Evolutionary conservation across 495 filamentous ascomycete species (phyloP).

Genomic region (Aspergillus conjunctus): DNA sequence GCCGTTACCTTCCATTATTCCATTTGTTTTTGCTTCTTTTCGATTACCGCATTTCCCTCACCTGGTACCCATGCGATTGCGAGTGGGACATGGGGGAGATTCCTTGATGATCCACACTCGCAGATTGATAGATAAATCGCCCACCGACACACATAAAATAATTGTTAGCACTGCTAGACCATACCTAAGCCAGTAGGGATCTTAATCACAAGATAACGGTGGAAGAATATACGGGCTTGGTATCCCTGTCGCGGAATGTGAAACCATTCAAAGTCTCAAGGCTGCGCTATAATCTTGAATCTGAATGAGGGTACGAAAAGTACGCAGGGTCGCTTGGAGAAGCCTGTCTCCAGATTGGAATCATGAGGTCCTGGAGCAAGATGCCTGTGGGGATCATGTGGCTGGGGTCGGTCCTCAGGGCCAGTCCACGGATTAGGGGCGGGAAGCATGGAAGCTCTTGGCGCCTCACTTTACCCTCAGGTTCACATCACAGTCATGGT

Average conservation of each 20-base stretch:
- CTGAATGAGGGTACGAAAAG: neutral
- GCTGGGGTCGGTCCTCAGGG: constrained; percentile 10
- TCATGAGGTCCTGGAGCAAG: constrained; percentile 3
- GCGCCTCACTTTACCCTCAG: constrained; percentile 18
- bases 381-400: constrained; percentile 13
- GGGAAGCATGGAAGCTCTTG: constrained; percentile 1
- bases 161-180: constrained; percentile 6
- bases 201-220: neutral
- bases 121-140: constrained; percentile 25
- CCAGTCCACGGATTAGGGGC: constrained; percentile 5
- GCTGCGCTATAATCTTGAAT: neutral
- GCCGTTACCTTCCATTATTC: too few relatives aligned
- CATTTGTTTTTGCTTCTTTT: too few relatives aligned
- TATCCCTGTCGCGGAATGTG: neutral
- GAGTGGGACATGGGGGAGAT: constrained; percentile 15
- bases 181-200: constrained; percentile 10
- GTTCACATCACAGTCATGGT: constrained; percentile 4
- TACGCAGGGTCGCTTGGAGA: neutral
- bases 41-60: neutral
- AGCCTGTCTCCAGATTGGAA: neutral
- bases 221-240: neutral
- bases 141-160: constrained; percentile 14
- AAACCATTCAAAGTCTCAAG: neutral
- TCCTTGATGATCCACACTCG: constrained; percentile 14
- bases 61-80: neutral